A percentile compares a stretch with the other conserved stretches of the same genome.
These are phyloP conservation scores for Suillus variegatus DNA, from an alignment of 768 basidiomycete genomes.

Conservation along the genomic window DNA sequence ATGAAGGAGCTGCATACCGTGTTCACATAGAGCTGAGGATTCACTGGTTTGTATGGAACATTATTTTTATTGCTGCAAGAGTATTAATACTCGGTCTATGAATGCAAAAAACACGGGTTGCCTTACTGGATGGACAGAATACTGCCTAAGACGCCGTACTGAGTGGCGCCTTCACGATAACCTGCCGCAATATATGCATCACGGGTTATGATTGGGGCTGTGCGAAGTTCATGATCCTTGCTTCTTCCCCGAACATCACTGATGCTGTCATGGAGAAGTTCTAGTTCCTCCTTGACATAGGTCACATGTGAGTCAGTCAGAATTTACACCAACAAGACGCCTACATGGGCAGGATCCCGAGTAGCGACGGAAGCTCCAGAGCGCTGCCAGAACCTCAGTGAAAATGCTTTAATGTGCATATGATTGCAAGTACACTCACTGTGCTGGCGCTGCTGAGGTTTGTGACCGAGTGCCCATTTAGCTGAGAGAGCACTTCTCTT, in stretches of 20 bases:
- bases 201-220: conserved; percentile 54
- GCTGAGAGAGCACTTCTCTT: neutral
- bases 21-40: conserved; percentile 65
- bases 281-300: conserved; percentile 30
- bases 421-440: neutral
- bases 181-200: conserved; percentile 44
- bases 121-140: conserved; percentile 46
- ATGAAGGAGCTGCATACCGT: conserved; percentile 43
- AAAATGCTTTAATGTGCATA: neutral
- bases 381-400: neutral
- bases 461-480: neutral
- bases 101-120: neutral
- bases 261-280: conserved; percentile 29
- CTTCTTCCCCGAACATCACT: conserved; percentile 24
- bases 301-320: neutral
- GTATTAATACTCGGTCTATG: neutral
- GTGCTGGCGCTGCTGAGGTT: neutral
- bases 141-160: conserved; percentile 66
- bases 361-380: neutral
- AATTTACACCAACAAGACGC: conserved; percentile 4
- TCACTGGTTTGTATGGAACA: conserved; percentile 33
- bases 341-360: conserved; percentile 20
- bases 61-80: conserved; percentile 33
- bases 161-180: conserved; percentile 38
- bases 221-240: conserved; percentile 35